A percentile compares a stretch with the other conserved stretches of the same genome.
phyloP scores from a whole-genome alignment of 2,329 filamentous ascomycete species.

The Pseudocercospora fuligena region DNA sequence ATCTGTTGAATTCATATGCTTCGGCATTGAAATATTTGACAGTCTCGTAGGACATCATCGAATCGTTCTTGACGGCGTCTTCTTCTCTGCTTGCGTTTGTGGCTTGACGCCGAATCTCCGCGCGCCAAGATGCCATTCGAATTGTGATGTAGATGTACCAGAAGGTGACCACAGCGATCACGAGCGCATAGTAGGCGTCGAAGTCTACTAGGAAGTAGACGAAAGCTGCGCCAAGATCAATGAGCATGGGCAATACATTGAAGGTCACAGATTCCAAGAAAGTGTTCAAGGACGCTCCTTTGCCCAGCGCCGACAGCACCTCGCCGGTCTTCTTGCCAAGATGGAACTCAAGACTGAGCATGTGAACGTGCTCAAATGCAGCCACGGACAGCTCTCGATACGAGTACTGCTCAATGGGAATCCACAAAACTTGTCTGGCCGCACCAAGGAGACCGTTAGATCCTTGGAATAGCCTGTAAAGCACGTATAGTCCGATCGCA shows the following conservation, averaged over 20 bases:
- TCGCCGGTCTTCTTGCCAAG: slow-evolving; percentile 96
- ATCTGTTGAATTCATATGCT: slow-evolving; percentile 62
- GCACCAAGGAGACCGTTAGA: slow-evolving; percentile 86
- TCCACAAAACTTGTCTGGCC: slow-evolving; percentile 83
- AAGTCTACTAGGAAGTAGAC: slow-evolving; percentile 78
- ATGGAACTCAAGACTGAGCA: slow-evolving; percentile 93
- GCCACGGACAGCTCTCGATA: slow-evolving; percentile 93
- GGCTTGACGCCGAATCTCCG: slow-evolving; percentile 89
- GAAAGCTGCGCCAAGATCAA: slow-evolving; percentile 86
- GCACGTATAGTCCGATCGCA: slow-evolving; percentile 75
- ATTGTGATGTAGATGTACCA: slow-evolving; percentile 97
- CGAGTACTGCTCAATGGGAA: slow-evolving; percentile 95
- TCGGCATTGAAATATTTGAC: slow-evolving; percentile 70
- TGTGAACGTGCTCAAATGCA: slow-evolving; percentile 96
- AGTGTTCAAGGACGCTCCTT: slow-evolving; percentile 92
- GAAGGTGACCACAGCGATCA: slow-evolving; percentile 88
- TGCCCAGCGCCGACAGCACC: slow-evolving; percentile 92
- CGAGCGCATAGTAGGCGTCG: slow-evolving; percentile 86
- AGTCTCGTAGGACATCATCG: slow-evolving; percentile 95
- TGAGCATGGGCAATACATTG: slow-evolving; percentile 90
- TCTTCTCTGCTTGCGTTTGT: slow-evolving; percentile 93
- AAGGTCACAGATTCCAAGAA: slow-evolving; percentile 98
- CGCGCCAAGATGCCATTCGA: slow-evolving; percentile 90
- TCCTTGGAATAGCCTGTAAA: slow-evolving; percentile 82
- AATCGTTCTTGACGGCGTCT: slow-evolving; percentile 98